These are phyloP conservation scores for Pseudotsuga menziesii DNA, from an alignment of 75 land plant species.

Conservation along the genomic window DNA sequence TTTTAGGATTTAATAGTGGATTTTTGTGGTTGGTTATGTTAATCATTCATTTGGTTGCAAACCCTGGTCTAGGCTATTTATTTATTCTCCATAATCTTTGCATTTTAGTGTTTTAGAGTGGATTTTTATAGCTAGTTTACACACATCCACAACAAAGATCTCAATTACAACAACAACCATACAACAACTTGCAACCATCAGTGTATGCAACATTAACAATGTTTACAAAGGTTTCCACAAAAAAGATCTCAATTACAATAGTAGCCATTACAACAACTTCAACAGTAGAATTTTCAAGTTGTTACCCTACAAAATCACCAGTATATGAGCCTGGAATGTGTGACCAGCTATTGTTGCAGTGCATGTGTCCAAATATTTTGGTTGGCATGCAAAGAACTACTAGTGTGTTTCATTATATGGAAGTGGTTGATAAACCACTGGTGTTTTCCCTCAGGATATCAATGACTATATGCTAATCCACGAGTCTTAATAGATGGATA, in stretches of 20 bases:
- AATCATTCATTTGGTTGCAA: no score
- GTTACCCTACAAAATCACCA: slow-evolving; percentile 41
- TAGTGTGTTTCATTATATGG: no score
- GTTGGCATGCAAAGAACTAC: slow-evolving; percentile 83
- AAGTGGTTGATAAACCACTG: slow-evolving; percentile 93
- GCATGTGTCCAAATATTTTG: slow-evolving; percentile 89
- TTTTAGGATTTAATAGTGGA: no score
- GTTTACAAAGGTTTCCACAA: slow-evolving; percentile 35
- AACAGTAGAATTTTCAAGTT: slow-evolving; percentile 31
- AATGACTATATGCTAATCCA: no score
- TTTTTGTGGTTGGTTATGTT: no score
- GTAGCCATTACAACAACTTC: slow-evolving; percentile 19
- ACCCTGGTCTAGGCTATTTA: no score
- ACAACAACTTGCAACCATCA: slow-evolving; percentile 13
- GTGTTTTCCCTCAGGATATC: slow-evolving; percentile 99
- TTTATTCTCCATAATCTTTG: no score
- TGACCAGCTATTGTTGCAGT: slow-evolving; percentile 75
- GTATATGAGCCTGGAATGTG: slow-evolving; percentile 82
- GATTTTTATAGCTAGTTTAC: no score
- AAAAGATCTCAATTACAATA: slow-evolving; percentile 33
- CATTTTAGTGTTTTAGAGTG: no score
- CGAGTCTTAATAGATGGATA: no score
- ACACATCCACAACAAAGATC: no score
- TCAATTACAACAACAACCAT: slow-evolving; percentile 67
- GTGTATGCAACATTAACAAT: slow-evolving; percentile 44